phyloP scores from a whole-genome alignment of 805 yeast genomes.

The Metschnikowia chrysomelidarum region DNA sequence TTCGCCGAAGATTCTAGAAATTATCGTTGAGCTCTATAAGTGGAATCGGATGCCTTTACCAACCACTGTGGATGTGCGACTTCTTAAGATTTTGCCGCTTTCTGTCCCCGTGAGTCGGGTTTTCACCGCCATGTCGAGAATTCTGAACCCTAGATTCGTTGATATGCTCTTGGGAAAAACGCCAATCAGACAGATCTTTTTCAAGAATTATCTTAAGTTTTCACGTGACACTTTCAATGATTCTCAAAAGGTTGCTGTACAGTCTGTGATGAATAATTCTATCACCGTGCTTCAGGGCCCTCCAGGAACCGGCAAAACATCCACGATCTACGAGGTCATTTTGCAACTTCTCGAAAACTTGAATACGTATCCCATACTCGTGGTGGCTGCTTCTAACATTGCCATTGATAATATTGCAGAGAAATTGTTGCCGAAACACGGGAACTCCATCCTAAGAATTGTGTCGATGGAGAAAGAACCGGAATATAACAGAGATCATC shows the following conservation, averaged over 20 bases:
- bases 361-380: constrained; percentile 60
- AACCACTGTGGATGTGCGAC: constrained; percentile 35
- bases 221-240: constrained; percentile 51
- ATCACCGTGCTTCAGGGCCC: constrained; percentile 49
- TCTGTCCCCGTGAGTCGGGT: constrained; percentile 63
- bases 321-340: constrained; percentile 44
- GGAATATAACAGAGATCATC: constrained; percentile 58
- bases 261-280: constrained; percentile 49
- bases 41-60: constrained; percentile 61
- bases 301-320: constrained; percentile 44
- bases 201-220: constrained; percentile 52
- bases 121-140: constrained; percentile 61
- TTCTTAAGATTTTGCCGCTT: constrained; percentile 51
- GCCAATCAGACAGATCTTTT: constrained; percentile 53
- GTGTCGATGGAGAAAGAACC: constrained; percentile 58
- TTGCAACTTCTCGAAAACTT: constrained; percentile 54
- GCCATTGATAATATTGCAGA: constrained; percentile 79
- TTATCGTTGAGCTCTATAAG: constrained; percentile 50
- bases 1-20: constrained; percentile 31
- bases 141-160: constrained; percentile 51
- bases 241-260: constrained; percentile 54
- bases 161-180: constrained; percentile 55
- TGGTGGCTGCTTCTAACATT: constrained; percentile 73
- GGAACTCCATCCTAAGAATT: constrained; percentile 54
- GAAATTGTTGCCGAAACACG: constrained; percentile 51